Percentiles rank a stretch among this genome's conserved stretches.
phyloP scores from a whole-genome alignment of 2,329 filamentous ascomycete genomes.

The Xylaria sp. region DNA sequence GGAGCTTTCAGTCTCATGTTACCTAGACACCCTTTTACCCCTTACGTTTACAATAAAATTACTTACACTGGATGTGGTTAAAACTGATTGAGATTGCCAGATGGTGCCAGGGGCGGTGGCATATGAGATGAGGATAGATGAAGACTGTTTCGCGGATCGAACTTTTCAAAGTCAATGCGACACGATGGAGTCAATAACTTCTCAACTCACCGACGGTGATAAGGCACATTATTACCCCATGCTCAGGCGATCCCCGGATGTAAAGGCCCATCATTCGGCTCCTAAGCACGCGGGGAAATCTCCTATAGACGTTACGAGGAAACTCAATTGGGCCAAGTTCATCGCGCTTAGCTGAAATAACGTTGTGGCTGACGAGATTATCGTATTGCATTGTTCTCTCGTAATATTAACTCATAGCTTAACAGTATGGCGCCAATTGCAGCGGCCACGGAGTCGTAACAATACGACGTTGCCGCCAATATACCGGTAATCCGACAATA shows the following conservation, averaged over 20 bases:
- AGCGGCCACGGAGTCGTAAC: neutral
- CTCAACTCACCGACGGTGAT: neutral
- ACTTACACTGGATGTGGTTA: neutral
- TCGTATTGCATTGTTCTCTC: constrained; percentile 22
- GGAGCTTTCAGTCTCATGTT: constrained; percentile 15
- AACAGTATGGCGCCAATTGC: constrained; percentile 7
- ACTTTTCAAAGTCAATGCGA: neutral
- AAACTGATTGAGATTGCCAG: constrained; percentile 9
- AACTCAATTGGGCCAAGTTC: constrained; percentile 11
- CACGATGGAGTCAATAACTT: neutral
- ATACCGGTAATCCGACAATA: neutral
- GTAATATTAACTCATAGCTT: constrained; percentile 6
- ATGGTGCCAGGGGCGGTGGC: neutral
- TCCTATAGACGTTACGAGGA: constrained; percentile 8
- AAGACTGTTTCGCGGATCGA: neutral
- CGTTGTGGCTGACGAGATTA: constrained; percentile 10
- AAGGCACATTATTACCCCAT: neutral
- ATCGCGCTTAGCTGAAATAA: constrained; percentile 15
- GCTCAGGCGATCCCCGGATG: constrained; percentile 1
- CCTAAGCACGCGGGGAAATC: constrained; percentile 3
- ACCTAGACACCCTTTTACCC: constrained; percentile 22
- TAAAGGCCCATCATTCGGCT: neutral
- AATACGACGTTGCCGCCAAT: neutral
- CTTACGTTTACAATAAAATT: constrained; percentile 24
- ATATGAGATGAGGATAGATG: neutral